These are phyloP conservation scores for Colletotrichum sp. DNA, from an alignment of 2,329 filamentous ascomycete genomes.

Conservation along the genomic window DNA sequence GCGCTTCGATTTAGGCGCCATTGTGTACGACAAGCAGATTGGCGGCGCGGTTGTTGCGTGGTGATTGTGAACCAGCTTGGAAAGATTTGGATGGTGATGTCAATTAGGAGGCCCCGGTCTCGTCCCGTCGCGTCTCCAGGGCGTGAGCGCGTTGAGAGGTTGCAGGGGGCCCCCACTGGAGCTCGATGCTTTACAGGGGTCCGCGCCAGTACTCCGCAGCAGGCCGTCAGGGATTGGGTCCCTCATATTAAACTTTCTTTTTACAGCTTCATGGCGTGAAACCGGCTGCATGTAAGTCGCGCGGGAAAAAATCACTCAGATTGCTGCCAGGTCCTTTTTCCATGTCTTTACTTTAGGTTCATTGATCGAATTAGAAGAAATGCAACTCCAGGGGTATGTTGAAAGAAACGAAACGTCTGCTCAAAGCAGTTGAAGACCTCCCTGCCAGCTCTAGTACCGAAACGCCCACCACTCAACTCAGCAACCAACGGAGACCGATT, in stretches of 20 bases:
- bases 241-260: slow-evolving; percentile 16
- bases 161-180: not conserved
- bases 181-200: not conserved
- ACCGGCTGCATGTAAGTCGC: not conserved
- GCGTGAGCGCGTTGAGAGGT: slow-evolving; percentile 17
- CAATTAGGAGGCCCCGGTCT: slow-evolving; percentile 5
- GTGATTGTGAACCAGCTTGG: not conserved
- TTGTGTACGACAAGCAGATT: not conserved
- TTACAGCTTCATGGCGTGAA: slow-evolving; percentile 1
- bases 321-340: not conserved
- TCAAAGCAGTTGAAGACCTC: not conserved
- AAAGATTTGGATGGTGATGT: not conserved
- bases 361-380: not conserved
- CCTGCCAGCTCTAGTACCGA: not conserved
- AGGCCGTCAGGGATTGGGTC: not conserved
- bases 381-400: not conserved
- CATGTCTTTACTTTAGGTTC: not conserved
- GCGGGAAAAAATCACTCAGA: not conserved
- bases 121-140: slow-evolving; percentile 13
- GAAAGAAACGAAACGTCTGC: not conserved
- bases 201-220: not conserved
- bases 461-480: not conserved
- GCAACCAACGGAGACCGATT: slow-evolving; percentile 29
- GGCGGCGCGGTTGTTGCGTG: not conserved
- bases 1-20: slow-evolving; percentile 32